Conservation (phyloP, 1,284 basidiomycete species). For the Megacollybia platyphylla region DNA sequence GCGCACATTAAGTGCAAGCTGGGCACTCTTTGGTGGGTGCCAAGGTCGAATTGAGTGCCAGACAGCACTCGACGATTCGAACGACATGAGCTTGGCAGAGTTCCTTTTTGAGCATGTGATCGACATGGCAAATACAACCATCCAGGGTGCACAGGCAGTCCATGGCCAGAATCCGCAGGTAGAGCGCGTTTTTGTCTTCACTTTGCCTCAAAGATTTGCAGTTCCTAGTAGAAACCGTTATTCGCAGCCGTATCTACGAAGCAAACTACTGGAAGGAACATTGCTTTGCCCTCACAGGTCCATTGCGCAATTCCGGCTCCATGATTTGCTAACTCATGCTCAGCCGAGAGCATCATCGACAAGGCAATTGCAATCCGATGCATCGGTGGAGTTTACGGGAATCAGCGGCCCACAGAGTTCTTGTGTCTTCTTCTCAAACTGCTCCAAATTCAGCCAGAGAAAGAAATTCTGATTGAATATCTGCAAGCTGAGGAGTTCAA, state of each 20-base stretch:
- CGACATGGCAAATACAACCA: conserved; percentile 82
- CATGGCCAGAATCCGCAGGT: conserved; percentile 92
- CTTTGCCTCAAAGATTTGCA: conserved; percentile 24
- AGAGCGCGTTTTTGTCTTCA: conserved; percentile 43
- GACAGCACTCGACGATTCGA: conserved; percentile 1
- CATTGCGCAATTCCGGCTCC: conserved; percentile 4
- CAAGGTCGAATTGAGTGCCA: conserved; percentile 72
- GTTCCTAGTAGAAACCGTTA: conserved; percentile 95
- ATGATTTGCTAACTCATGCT: neutral
- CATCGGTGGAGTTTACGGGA: conserved; percentile 90
- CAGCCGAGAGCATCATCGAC: conserved; percentile 89
- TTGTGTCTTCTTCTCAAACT: conserved; percentile 88
- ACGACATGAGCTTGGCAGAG: neutral
- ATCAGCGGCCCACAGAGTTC: conserved; percentile 87
- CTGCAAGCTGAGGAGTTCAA: conserved; percentile 95
- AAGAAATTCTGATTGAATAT: conserved; percentile 93
- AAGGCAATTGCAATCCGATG: conserved; percentile 74
- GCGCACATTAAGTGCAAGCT: conserved; percentile 51
- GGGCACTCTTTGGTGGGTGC: conserved; percentile 26
- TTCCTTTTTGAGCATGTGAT: too few relatives aligned
- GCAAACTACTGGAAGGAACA: conserved; percentile 95
- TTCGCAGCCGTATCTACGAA: conserved; percentile 94
- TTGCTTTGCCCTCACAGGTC: conserved; percentile 86
- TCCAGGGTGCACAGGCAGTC: conserved; percentile 69
- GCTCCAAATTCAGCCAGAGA: conserved; percentile 94